These are phyloP conservation scores for Epichloe brachyelytri DNA, from an alignment of 2,329 filamentous ascomycete species.

Conservation along the genomic window DNA sequence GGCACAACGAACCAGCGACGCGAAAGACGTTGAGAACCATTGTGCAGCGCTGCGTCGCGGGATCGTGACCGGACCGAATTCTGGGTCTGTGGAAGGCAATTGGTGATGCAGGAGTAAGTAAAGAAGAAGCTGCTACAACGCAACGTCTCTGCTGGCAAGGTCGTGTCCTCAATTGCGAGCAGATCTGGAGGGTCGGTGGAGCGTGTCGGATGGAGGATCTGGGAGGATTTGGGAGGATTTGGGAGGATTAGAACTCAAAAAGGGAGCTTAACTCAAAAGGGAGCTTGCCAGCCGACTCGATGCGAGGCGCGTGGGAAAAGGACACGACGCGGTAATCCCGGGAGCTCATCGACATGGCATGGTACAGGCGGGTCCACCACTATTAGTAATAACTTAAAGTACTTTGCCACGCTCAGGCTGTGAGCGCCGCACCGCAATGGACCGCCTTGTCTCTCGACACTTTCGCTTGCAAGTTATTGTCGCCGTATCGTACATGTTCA, in stretches of 20 bases:
- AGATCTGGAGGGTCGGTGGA: background rate
- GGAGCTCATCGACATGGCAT: background rate
- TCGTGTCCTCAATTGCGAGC: background rate
- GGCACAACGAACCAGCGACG: conserved; percentile 34
- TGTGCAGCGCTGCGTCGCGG: conserved; percentile 6
- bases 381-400: too few species aligned
- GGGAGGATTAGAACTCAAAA: background rate
- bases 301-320: conserved; percentile 2
- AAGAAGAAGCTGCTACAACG: background rate
- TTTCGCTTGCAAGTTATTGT: background rate
- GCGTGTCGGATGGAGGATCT: background rate
- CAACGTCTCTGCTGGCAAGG: background rate
- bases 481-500: background rate
- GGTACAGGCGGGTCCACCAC: too few species aligned
- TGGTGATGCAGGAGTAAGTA: background rate
- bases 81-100: background rate
- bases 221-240: background rate
- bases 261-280: conserved; percentile 5
- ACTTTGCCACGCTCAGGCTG: background rate
- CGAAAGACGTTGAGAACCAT: conserved; percentile 48
- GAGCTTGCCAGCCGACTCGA: background rate
- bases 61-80: background rate
- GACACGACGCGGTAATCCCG: conserved; percentile 7
- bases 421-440: too few species aligned
- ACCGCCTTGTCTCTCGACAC: background rate